These are phyloP conservation scores for Moricandia moricandioides DNA, from an alignment of 345 rosid species.

Conservation along the genomic window DNA sequence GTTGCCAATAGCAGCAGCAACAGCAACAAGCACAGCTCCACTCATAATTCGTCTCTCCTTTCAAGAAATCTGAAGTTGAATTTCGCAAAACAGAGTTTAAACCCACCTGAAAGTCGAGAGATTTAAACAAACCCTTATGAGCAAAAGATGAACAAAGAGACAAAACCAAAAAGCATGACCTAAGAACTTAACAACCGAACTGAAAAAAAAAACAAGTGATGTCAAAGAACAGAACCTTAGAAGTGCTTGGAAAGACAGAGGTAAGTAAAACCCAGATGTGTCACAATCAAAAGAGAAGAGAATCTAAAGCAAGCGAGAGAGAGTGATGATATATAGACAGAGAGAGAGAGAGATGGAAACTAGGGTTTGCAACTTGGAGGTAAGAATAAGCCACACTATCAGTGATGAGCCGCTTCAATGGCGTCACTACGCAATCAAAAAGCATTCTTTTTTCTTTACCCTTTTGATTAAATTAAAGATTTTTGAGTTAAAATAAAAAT, in stretches of 20 bases:
- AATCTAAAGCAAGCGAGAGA: slow-evolving; percentile 15
- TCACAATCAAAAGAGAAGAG: slow-evolving; percentile 35
- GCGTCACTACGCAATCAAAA: slow-evolving; percentile 39
- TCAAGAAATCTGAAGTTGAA: slow-evolving; percentile 29
- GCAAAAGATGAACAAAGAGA: slow-evolving; percentile 8
- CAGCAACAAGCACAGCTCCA: slow-evolving; percentile 86
- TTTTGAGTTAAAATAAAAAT: background rate
- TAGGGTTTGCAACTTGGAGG: slow-evolving; percentile 43
- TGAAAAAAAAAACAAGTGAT: slow-evolving; percentile 21
- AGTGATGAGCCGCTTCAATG: slow-evolving; percentile 40
- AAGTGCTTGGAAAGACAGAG: slow-evolving; percentile 6
- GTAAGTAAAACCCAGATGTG: slow-evolving; percentile 30
- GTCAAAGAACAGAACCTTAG: slow-evolving; percentile 18
- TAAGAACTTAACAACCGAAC: slow-evolving; percentile 27
- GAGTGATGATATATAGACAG: slow-evolving; percentile 4
- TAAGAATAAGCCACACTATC: slow-evolving; percentile 40
- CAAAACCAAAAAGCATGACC: slow-evolving; percentile 23
- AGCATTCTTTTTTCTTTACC: background rate
- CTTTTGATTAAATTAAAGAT: slow-evolving; percentile 24
- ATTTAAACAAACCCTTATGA: slow-evolving; percentile 27
- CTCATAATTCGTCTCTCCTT: slow-evolving; percentile 50
- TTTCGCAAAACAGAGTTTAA: slow-evolving; percentile 18
- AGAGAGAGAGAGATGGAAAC: slow-evolving; percentile 14
- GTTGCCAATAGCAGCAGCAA: slow-evolving; percentile 90
- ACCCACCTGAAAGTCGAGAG: slow-evolving; percentile 35